A percentile compares a stretch with the other conserved stretches of the same genome.
These are phyloP conservation scores for Scutellaria galericulata DNA, from an alignment of 257 asterid species.

Conservation along the genomic window DNA sequence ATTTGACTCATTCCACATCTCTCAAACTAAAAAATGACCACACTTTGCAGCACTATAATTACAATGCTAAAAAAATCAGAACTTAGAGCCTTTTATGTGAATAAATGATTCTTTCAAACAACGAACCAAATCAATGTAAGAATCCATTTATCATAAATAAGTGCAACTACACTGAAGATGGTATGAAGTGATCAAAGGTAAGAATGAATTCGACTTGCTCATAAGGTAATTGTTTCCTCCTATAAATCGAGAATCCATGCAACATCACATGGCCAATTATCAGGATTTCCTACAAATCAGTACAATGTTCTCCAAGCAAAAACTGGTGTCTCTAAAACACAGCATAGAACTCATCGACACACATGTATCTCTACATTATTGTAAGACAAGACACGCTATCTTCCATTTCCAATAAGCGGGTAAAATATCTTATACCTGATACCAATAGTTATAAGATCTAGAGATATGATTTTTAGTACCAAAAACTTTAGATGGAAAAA, in stretches of 20 bases:
- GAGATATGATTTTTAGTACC: neutral
- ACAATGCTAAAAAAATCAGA: constrained; percentile 20
- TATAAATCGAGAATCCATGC: neutral
- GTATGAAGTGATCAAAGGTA: neutral
- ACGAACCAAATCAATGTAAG: neutral
- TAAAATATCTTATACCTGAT: neutral
- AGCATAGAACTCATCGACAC: neutral
- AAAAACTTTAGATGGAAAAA: neutral
- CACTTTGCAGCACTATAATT: constrained; percentile 26
- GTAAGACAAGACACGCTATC: neutral
- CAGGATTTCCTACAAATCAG: constrained; percentile 2
- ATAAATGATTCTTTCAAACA: neutral
- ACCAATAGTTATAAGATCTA: neutral
- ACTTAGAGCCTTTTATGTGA: neutral
- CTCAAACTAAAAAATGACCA: neutral
- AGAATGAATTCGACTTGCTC: neutral
- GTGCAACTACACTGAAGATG: constrained; percentile 1
- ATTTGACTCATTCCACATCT: constrained; percentile 13
- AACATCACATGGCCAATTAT: neutral
- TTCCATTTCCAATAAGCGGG: neutral
- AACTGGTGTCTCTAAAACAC: neutral
- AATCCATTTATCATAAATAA: neutral
- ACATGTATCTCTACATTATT: constrained; percentile 7
- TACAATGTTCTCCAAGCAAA: constrained; percentile 3
- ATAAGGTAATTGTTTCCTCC: neutral